Base-by-base conservation (phyloP, 371 early-diverging fungal species). In the Conidiobolus incongruus region DNA sequence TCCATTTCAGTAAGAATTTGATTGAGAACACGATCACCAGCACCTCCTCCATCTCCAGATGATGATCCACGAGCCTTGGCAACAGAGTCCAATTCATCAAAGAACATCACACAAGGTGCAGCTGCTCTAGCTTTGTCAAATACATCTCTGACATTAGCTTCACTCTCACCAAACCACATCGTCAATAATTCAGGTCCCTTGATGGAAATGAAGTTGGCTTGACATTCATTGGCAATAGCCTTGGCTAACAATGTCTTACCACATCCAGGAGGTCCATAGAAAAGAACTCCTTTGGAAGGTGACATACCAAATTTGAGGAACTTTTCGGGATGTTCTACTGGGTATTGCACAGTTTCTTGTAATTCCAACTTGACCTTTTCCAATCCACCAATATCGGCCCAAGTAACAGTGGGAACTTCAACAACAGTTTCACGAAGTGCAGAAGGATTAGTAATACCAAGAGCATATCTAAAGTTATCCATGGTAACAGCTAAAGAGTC, bases 181-280 rank as follows among this genome's bases (percentile, higher is more conserved):
- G 95, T 99, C n/a, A n/a, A n/a, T n/a, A n/a, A n/a, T n/a, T n/a
- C n/a, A n/a, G n/a, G n/a, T n/a, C n/a, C n/a, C n/a, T n/a, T n/a
- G n/a, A n/a, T n/a, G n/a, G n/a, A n/a, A n/a, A n/a, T n/a, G n/a
- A 99, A 99, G 68, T 99, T 99, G 59, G 99, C 98, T 60, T 98
- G 95, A 66, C 99, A 99, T 68, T 99, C 98, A 53, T 94, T 95
- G 51, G 99, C 99, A 56, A 99, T 94, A 23, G 99, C 99, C 77
- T 99, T 99, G 58, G 99, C 99, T 49, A 99, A 65, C 51, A 99
- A 66, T 10, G 99, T 99, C 66, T 99, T 99, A 72, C 99, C 99
- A 60, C 98, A 97, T 45, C 99, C 99, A 40, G 99, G 99, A 35
- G 99, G 99, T 44, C 99, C 99, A 59, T 99, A 99, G 76, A 99